phyloP scores from a whole-genome alignment of 2,329 filamentous ascomycete species.

The Pyrenochaeta sp. region DNA sequence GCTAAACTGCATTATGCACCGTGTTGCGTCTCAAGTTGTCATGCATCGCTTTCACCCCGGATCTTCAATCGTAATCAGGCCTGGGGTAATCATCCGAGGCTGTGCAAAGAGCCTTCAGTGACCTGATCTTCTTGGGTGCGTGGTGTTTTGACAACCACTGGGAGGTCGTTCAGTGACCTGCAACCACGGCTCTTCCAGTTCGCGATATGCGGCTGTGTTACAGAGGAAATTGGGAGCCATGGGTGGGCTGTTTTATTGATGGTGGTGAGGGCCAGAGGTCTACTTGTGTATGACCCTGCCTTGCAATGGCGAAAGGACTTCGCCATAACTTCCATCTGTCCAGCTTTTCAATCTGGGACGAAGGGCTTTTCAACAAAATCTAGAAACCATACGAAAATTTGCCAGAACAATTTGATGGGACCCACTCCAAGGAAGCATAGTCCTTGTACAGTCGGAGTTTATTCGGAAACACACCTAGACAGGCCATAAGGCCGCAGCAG shows the following conservation, averaged over 20 bases:
- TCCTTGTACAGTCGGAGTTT: neutral
- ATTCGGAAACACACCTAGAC: neutral
- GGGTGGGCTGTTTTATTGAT: neutral
- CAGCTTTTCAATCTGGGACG: neutral
- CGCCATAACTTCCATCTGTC: neutral
- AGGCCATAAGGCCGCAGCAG: neutral
- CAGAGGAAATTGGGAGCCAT: slow-evolving; percentile 7
- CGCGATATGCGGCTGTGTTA: slow-evolving; percentile 33
- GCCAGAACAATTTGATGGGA: neutral
- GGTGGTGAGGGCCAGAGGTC: neutral
- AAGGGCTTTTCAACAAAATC: neutral
- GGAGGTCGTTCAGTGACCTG: slow-evolving; percentile 13
- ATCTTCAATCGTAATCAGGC: slow-evolving; percentile 15
- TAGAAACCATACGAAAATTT: neutral
- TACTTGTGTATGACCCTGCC: slow-evolving; percentile 1
- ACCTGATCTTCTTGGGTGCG: neutral
- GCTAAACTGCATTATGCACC: slow-evolving; percentile 33
- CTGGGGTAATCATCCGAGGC: slow-evolving; percentile 1
- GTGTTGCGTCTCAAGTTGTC: slow-evolving; percentile 20
- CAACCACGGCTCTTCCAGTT: slow-evolving; percentile 15
- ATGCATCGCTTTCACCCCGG: slow-evolving; percentile 39
- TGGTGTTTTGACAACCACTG: neutral
- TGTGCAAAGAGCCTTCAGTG: neutral
- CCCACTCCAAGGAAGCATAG: neutral
- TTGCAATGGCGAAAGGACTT: neutral